Percentiles rank a stretch among this genome's conserved stretches.
phyloP scores from a whole-genome alignment of 1,284 basidiomycete genomes.

The Entoloma clypeatum region DNA sequence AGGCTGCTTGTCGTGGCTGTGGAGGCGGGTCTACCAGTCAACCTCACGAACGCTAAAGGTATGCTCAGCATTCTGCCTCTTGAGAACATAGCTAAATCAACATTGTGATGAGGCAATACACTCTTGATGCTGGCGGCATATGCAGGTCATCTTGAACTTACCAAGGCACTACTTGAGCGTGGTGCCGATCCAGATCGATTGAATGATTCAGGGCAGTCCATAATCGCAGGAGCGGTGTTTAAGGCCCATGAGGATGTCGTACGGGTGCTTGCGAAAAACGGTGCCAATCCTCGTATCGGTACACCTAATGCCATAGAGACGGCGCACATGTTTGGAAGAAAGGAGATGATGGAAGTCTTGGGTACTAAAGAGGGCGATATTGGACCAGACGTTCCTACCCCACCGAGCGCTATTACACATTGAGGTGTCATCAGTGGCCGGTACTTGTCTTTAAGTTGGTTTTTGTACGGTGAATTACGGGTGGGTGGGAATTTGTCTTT shows the following conservation, averaged over 20 bases:
- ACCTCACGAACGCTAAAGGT: slow-evolving; percentile 77
- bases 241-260: slow-evolving; percentile 67
- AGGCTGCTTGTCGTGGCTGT: slow-evolving; percentile 57
- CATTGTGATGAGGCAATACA: slow-evolving; percentile 55
- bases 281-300: slow-evolving; percentile 68
- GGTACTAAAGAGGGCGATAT: slow-evolving; percentile 56
- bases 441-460: not conserved
- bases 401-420: slow-evolving; percentile 16
- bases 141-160: slow-evolving; percentile 63
- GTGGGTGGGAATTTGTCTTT: slow-evolving; percentile 36
- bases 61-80: slow-evolving; percentile 4
- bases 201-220: slow-evolving; percentile 78
- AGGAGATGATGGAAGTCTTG: slow-evolving; percentile 49
- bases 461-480: no score
- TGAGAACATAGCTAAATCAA: slow-evolving; percentile 1
- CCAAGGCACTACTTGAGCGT: slow-evolving; percentile 48
- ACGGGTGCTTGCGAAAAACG: slow-evolving; percentile 51
- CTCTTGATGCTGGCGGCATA: slow-evolving; percentile 84
- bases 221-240: slow-evolving; percentile 81
- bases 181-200: slow-evolving; percentile 68
- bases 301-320: slow-evolving; percentile 72
- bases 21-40: slow-evolving; percentile 70
- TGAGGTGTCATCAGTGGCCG: not conserved
- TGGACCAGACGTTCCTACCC: slow-evolving; percentile 27
- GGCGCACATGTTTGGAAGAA: slow-evolving; percentile 62